Base-by-base conservation (phyloP, 495 filamentous ascomycete species). In the Trichoderma gamsii region DNA sequence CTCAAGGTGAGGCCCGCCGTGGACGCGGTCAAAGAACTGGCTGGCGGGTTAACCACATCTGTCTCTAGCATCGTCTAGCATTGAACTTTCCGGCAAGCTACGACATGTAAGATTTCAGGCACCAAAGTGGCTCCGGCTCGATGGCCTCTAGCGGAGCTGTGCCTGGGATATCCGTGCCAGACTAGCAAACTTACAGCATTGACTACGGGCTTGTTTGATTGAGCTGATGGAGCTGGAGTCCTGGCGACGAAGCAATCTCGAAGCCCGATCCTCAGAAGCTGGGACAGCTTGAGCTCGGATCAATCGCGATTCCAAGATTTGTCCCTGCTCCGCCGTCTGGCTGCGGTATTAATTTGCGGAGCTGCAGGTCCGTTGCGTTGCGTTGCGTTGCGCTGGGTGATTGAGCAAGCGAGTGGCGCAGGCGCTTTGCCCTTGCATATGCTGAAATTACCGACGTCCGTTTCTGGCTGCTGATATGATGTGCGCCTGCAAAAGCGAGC, bases 21-120 rank as follows among this genome's bases (percentile, higher is more conserved):
- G 18, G 49, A n/a, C n/a, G 49, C 49, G 49, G 49, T 23, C 16
- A 9, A 18, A 52, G 4, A 21, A 23, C 35, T 38, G 35, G 8
- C 35, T 38, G 49, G 18, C 49, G n/a, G n/a, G 49, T 52, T 52
- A 52, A 52, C 49, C 49, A 52, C n/a, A 52, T 52, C 49, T 18
- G 49, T 52, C 18, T 4, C 49, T 52, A 52, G 49, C 49, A 52
- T 52, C 43, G 12, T 6, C 43, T 46, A 46, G 43, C 43, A 38
- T 38, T 46, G 43, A 18, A 46, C 13, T 46, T 16, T 3, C 7
- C 18, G 49, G 49, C 8, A n/a, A 52, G 21, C 49, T 52, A 52
- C 49, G 35, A 38, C 35, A 38, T 38, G 35, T 52, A 23, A 52
- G 49, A 52, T 52, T 46, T 46, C 43, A 46, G 43, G 43, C 43